These are phyloP conservation scores for Trichomonas vaginalis DNA, from an alignment of 208 protist species.

Conservation along the genomic window DNA sequence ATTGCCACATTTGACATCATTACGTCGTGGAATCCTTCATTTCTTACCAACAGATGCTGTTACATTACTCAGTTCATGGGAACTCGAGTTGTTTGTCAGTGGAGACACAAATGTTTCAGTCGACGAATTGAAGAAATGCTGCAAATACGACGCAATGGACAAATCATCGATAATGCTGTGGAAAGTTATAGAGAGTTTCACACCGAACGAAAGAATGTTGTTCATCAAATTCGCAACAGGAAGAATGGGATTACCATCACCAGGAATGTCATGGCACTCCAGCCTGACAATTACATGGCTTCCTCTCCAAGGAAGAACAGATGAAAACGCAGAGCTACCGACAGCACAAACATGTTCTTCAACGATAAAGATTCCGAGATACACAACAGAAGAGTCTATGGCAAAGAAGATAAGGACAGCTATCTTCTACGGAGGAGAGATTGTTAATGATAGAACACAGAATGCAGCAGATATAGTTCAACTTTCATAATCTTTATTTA, in stretches of 20 bases:
- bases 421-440: neutral
- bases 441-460: neutral
- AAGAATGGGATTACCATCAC: neutral
- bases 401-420: conserved; percentile 7
- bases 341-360: neutral
- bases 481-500: neutral
- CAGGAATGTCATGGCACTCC: neutral
- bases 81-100: neutral
- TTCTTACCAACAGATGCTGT: neutral
- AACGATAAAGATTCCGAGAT: neutral
- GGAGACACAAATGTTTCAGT: neutral
- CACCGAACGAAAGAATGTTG: neutral
- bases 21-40: neutral
- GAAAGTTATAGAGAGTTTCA: neutral
- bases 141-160: neutral
- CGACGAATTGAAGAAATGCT: neutral
- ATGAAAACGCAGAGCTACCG: neutral
- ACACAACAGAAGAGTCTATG: neutral
- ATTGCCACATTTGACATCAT: neutral
- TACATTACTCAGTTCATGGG: neutral
- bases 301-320: neutral
- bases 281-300: neutral
- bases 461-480: neutral
- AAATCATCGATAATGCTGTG: neutral
- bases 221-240: conserved; percentile 3